Base-by-base conservation (phyloP, 2,329 filamentous ascomycete species). In the Colletotrichum musicola region DNA sequence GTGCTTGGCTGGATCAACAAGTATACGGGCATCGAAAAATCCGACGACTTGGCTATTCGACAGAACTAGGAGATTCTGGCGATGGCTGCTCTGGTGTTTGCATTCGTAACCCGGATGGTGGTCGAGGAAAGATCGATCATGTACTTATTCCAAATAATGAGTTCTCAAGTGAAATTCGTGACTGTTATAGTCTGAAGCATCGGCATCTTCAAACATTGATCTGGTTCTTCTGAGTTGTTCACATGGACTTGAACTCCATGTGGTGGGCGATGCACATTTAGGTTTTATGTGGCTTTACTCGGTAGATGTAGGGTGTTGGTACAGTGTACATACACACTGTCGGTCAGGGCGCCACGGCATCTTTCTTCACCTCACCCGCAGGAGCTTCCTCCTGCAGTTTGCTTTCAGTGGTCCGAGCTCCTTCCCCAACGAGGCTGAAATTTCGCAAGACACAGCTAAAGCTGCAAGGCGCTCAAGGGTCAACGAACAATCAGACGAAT, bases 1-100 rank as follows among this genome's bases (percentile, higher is more conserved):
- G 94, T 98, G 16, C 77, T 98, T 35, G 89, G 89, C 64, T 98
- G 93, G 89, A 90, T 91, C 71, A 91, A 90, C 74, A 86, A 89
- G 75, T 89, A 88, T 72, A 85, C 85, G 25, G 85, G 85, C 0
- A 75, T 88, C 18, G 75, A 78, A 22, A 75, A 66, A 20, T 62
- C 56, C 6, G 68, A 54, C 16, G 64, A 62, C 4, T 25, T 68
- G 42, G 44, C 55, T n/a, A 40, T 69, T 14, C 59, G 66, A 42
- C 51, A 66, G 30, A 51, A 47, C 16, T 56, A 46, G n/a, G 58
- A 57, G 18, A 49, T 42, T 42, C 16, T 42, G 13, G 40, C 16
- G 40, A 14, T 6, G 40, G 40, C 40, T 42, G 40, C 40, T n/a
- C 16, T 42, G 40, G 2, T 42, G 13, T 42, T 42, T 42, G 40